Evolutionary conservation across 768 basidiomycete genomes (phyloP), one percentile per base, ranked within the genome.

Genomic region (Asterophora parasitica): DNA sequence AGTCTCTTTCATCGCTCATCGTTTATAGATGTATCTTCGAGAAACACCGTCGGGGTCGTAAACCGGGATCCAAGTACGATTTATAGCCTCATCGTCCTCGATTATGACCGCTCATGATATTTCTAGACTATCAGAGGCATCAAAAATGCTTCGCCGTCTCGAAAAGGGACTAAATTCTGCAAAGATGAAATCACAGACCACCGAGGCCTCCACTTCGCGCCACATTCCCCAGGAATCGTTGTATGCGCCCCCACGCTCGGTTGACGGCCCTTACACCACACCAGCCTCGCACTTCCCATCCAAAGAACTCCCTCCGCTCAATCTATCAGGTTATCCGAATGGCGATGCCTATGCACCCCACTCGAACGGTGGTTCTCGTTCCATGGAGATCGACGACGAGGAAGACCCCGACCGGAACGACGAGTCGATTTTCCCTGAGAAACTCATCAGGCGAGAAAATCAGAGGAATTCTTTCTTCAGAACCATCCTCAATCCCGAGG

Each of bases 31-130:
- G 89, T 58, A 55, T 90, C 28, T 92, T 92, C 57, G 89, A 92
- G 70, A 92, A 92, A 65, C 89, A 92, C 65, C 79, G 90, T 45
- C 82, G 89, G 28, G 89, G 89, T 35, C 80, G 89, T 48, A 92
- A 92, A 59, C 89, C 89, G 13, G 90, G 89, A 57, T 91, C 89
- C 67, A 92, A 92, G 90, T 92, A 64, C 19, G 66, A 37, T 50
- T 50, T 41, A 47, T 48, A 34, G 30, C 31, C 41, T 27, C 17
- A 26, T 44, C 38, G 31, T 35, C 51, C 13, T 51, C 58, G 40
- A 42, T 59, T 31, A 37, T 37, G 44, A 3, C 15, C 7, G 9
- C 42, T 50, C 39, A 55, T 37, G 32, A 40, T 19, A 44, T 33
- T 13, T 43, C 16, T 54, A 91, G 89, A 65, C 71, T 92, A 35